phyloP scores from a whole-genome alignment of 495 filamentous ascomycete genomes.

The Penicillium subrubescens region DNA sequence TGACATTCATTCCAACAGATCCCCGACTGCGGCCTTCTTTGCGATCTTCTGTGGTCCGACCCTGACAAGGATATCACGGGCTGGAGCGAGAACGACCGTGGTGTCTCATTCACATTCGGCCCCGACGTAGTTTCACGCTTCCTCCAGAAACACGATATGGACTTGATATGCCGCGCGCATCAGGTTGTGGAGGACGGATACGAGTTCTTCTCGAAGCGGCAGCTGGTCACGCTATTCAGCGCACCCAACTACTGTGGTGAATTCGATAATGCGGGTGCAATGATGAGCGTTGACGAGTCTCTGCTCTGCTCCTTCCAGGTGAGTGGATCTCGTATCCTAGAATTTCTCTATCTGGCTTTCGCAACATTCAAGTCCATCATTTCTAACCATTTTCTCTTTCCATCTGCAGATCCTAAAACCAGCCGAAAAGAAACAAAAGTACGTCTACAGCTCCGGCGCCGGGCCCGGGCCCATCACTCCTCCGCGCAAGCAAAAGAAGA shows the following conservation, averaged over 20 bases:
- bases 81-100: conserved; percentile 98
- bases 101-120: conserved; percentile 98
- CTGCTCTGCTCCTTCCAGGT: conserved; percentile 99
- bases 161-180: conserved; percentile 97
- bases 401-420: conserved; percentile 87
- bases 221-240: conserved; percentile 96
- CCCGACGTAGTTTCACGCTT: conserved; percentile 99
- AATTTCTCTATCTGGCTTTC: conserved; percentile 15
- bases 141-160: conserved; percentile 99
- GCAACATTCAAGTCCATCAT: no score
- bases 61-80: conserved; percentile 99
- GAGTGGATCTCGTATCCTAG: conserved; percentile 24
- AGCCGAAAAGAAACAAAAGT: conserved; percentile 99
- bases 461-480: conserved; percentile 72
- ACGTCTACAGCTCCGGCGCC: conserved; percentile 81
- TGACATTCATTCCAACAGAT: conserved; percentile 74
- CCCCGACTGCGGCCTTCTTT: conserved; percentile 95
- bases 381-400: conserved; percentile 13
- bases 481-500: conserved; percentile 89
- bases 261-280: conserved; percentile 98
- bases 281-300: conserved; percentile 99
- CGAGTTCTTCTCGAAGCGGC: conserved; percentile 99
- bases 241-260: conserved; percentile 99
- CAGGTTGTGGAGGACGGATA: conserved; percentile 99
- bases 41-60: conserved; percentile 97